phyloP scores from a whole-genome alignment of 2,329 filamentous ascomycete species.

The Verticillium zaregamsianum region DNA sequence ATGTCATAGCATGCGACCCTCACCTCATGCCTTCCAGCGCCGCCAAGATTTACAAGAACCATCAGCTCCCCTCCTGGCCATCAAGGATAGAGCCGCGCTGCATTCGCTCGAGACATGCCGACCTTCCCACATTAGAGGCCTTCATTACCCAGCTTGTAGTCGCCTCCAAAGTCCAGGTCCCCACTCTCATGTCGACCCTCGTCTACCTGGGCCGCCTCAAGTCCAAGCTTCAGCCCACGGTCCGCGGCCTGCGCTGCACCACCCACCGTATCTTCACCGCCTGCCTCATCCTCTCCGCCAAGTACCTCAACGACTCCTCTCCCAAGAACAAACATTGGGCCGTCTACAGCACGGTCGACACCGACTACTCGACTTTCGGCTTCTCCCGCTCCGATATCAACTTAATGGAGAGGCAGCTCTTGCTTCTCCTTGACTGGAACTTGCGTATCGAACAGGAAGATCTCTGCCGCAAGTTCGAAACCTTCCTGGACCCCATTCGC shows the following conservation, averaged over 20 bases:
- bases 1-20: slow-evolving; percentile 77
- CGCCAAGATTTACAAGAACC: slow-evolving; percentile 29
- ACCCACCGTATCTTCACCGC: background rate
- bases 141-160: background rate
- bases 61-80: slow-evolving; percentile 42
- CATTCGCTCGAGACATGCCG: slow-evolving; percentile 41
- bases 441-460: slow-evolving; percentile 80
- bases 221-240: slow-evolving; percentile 35
- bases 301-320: background rate
- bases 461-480: slow-evolving; percentile 80
- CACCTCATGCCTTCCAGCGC: slow-evolving; percentile 43
- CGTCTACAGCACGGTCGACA: background rate
- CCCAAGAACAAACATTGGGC: background rate
- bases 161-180: background rate
- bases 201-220: background rate
- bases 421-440: background rate
- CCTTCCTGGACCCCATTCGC: slow-evolving; percentile 84
- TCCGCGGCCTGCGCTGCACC: background rate
- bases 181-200: background rate
- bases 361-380: background rate
- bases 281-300: background rate
- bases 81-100: slow-evolving; percentile 42
- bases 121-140: slow-evolving; percentile 57
- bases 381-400: background rate
- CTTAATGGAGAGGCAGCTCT: background rate